Evolutionary conservation across 129 eudicot species (phyloP), one percentile per base, ranked within the genome.

Genomic region (Flaveria brownii): DNA sequence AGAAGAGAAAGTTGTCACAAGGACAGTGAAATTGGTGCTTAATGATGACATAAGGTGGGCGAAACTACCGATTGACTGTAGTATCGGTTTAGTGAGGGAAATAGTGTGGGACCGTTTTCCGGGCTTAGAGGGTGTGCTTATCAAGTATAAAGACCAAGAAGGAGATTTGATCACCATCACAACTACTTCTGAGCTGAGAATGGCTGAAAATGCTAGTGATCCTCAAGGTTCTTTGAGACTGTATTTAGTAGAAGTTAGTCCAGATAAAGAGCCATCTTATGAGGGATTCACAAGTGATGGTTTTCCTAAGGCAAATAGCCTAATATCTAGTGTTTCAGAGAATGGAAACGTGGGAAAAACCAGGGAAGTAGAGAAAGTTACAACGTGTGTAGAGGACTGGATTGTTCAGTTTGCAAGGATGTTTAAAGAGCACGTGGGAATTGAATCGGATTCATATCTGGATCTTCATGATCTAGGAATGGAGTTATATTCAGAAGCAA

Each of bases 131-230:
- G 98, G 96, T 67, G 97, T 84, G 62, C 98, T 91, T 70, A 84
- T 94, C 7, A 94, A 94, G 79, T 94, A 91, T 47, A 88, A 75
- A 79, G 98, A 94, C 80, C 85, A 86, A 63, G 98, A 94, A 79
- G 98, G 98, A 51, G 98, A 94, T 79, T 87, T 90, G 73, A 83
- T 94, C 33, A 94, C 98, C 4, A 94, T 94, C 82, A 94, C 98
- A 13, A 91, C 98, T 0, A 91, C 91, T 22, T 83, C 91, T 14
- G 98, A 94, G 78, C 72, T 94, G 83, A 83, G 98, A 79, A 71
- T 87, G 76, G 98, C 98, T 42, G 98, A 89, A 75, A 73, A 85
- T 62, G 73, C 84, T 2, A 75, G 82, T 66, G 88, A 82, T 68
- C 78, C 84, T 65, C 93, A 78, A 47, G 96, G 93, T 74, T 84